Conservation (phyloP, 495 filamentous ascomycete genomes). For the Penicillium paradoxum region DNA sequence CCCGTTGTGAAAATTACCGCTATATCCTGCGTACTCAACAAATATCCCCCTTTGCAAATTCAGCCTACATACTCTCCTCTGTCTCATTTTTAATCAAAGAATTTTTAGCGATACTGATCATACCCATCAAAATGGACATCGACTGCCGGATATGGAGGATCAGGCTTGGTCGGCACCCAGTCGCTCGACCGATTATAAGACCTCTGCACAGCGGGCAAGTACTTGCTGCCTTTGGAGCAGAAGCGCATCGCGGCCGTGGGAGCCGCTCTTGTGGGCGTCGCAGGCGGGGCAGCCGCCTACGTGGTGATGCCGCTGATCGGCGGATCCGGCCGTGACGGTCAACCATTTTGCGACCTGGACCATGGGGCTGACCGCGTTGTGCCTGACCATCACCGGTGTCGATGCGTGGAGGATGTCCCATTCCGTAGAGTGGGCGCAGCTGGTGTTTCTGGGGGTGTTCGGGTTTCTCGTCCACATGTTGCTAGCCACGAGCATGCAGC, state of each 20-base stretch:
- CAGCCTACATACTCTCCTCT: background rate
- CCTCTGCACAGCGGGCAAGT: background rate
- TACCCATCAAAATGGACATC: background rate
- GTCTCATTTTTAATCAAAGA: background rate
- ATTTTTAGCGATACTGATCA: background rate
- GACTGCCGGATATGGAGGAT: background rate
- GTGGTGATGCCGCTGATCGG: background rate
- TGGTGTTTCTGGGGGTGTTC: background rate
- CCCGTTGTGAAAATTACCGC: too few relatives aligned
- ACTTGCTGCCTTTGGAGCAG: background rate
- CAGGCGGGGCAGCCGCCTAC: background rate
- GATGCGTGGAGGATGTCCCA: background rate
- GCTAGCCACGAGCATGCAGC: background rate
- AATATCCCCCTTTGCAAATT: background rate
- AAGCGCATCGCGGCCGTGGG: background rate
- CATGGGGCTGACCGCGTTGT: background rate
- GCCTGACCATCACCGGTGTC: background rate
- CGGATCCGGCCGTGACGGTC: background rate
- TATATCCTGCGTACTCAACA: too few relatives aligned
- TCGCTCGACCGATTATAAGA: background rate
- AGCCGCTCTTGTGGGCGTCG: background rate
- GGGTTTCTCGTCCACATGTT: background rate
- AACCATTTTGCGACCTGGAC: background rate
- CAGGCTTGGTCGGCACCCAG: background rate
- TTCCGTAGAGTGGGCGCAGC: background rate